Evolutionary conservation across 495 filamentous ascomycete genomes (phyloP).

Genomic region (Cercophora sp.): DNA sequence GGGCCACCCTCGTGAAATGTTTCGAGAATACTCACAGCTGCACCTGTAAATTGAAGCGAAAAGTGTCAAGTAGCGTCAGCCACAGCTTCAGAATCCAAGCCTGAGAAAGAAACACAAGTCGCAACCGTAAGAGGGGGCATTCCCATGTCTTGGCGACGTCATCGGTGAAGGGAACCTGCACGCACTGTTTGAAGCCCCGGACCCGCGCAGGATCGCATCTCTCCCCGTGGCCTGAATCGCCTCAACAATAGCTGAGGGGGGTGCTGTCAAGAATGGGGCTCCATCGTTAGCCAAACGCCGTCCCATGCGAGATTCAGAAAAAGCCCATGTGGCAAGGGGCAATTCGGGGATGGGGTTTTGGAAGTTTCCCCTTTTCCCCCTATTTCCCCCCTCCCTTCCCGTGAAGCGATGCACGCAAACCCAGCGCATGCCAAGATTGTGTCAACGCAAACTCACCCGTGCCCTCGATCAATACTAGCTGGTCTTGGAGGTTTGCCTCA

Average conservation of each 20-base stretch:
- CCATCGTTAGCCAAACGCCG: conserved; percentile 3
- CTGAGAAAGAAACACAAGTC: not conserved
- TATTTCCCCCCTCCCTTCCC: too few species aligned
- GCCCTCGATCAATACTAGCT: conserved; percentile 66
- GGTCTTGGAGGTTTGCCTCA: conserved; percentile 59
- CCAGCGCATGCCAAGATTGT: not conserved
- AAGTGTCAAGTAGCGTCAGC: conserved; percentile 8
- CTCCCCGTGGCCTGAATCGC: conserved; percentile 87
- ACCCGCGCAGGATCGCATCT: conserved; percentile 90
- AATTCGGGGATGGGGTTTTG: not conserved
- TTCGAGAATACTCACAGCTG: conserved; percentile 95
- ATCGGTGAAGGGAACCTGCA: conserved; percentile 11
- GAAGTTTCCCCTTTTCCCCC: not conserved
- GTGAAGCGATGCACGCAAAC: too few species aligned
- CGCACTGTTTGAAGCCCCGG: conserved; percentile 78
- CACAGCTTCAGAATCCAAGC: not conserved
- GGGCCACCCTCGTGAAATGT: conserved; percentile 57
- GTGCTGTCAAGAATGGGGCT: conserved; percentile 39
- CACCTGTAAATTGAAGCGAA: conserved; percentile 48
- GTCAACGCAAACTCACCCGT: conserved; percentile 45
- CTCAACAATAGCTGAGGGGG: conserved; percentile 82
- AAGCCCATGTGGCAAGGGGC: not conserved
- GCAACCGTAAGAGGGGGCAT: not conserved
- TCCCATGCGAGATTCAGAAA: not conserved
- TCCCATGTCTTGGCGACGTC: not conserved